Evolutionary conservation across 179 eudicot species (phyloP).

Genomic region (Spergularia azorica): DNA sequence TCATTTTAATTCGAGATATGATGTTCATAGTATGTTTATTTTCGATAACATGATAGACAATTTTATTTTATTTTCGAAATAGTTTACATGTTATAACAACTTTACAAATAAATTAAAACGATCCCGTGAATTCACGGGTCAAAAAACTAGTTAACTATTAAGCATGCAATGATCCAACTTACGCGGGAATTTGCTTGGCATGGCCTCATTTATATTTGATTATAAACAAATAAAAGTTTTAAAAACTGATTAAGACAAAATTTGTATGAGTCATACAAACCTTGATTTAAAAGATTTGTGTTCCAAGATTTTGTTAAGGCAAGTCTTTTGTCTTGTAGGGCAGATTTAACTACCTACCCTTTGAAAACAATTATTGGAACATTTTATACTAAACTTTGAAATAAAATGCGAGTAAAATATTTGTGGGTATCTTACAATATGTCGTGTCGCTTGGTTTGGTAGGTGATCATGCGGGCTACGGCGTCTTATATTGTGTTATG

Average conservation of each 20-base stretch:
- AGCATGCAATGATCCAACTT: slow-evolving; percentile 16
- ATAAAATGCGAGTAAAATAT: too few relatives aligned
- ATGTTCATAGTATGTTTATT: too few relatives aligned
- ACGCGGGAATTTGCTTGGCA: slow-evolving; percentile 6
- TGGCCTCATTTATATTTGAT: background rate
- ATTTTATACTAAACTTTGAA: background rate
- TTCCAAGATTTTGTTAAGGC: background rate
- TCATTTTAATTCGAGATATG: too few relatives aligned
- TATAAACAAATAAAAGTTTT: background rate
- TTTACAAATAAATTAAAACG: too few relatives aligned
- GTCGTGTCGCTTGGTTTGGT: slow-evolving; percentile 12
- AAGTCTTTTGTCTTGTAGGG: slow-evolving; percentile 24
- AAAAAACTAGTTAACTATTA: slow-evolving; percentile 21
- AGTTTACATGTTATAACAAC: too few relatives aligned
- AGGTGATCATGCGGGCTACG: background rate
- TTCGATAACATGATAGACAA: too few relatives aligned
- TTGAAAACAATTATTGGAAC: background rate
- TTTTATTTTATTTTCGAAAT: too few relatives aligned
- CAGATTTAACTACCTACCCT: slow-evolving; percentile 22
- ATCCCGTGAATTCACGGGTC: too few relatives aligned
- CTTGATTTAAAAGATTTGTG: slow-evolving; percentile 1
- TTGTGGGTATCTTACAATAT: background rate
- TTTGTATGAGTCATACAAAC: background rate
- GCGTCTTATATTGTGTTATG: background rate
- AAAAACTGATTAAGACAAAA: background rate